Base-by-base conservation (phyloP, 2,329 filamentous ascomycete genomes). In the Xylaria sp. region DNA sequence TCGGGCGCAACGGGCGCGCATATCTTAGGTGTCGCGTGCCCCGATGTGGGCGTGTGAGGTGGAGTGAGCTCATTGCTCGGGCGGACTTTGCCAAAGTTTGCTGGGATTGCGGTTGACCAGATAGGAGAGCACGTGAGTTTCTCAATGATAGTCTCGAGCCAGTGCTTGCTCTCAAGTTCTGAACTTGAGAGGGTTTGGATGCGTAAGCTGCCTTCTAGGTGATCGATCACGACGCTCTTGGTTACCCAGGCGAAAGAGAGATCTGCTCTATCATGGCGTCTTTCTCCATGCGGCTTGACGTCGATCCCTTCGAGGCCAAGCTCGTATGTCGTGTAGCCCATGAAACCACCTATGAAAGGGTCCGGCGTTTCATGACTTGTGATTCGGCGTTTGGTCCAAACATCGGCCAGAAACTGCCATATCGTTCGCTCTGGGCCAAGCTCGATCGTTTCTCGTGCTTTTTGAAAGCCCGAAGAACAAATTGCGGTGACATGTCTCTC, bases 301-400 rank as follows among this genome's bases (percentile, higher is more conserved):
- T 82, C 79, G 62, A 89, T 89, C 20, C 85, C 88, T 71, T 85
- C 82, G 0, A 97, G 81, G 0, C 93, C 93, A 76, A 94, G 88
- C 78, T 97, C 94, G 68, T 97, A 97, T 0, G 92, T 93, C 59
- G 93, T 86, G 74, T 91, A 97, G 0, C 94, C 94, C 80, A 97
- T 88, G 67, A 97, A 90, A 0, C 94, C 94, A 60, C 93, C 94
- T 79, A 92, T 89, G 76, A 97, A 97, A 0, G 92, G 87, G 0
- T 81, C 80, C 41, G 77, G 74, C 0, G 74, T 69, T 32, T 75
- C 65, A 9, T 73, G 66, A 28, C 71, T 41, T 5, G 71, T 39
- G 0, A 78, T 46, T 30, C 71, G 75, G n/a, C 78, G 75, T 25
- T 66, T 69, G 1, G 76, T 72, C 72, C 81, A 81, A 48, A 85